Evolutionary conservation across 371 early-diverging fungal species (phyloP).

Genomic region (Mortierella sp.): DNA sequence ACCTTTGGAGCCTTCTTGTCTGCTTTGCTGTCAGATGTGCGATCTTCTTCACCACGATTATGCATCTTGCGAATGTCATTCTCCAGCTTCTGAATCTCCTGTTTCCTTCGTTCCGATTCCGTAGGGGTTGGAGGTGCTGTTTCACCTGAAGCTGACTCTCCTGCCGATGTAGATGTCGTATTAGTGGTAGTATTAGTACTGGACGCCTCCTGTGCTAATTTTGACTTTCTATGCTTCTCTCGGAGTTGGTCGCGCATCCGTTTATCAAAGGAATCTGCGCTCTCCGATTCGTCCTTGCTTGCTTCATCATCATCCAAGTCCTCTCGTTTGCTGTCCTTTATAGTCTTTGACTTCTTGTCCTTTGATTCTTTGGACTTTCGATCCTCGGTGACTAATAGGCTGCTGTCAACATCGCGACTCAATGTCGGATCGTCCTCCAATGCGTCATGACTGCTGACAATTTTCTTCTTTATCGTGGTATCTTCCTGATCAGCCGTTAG

Average conservation of each 20-base stretch:
- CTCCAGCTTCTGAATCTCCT: constrained; percentile 65
- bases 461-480: constrained; percentile 53
- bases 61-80: constrained; percentile 68
- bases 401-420: constrained; percentile 57
- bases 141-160: not conserved
- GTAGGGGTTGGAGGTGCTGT: constrained; percentile 5
- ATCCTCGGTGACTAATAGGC: constrained; percentile 14
- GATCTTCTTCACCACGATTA: constrained; percentile 38
- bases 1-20: constrained; percentile 52
- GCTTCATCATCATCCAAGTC: constrained; percentile 33
- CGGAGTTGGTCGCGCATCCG: constrained; percentile 61
- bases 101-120: constrained; percentile 19
- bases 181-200: too few species aligned
- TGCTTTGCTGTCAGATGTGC: constrained; percentile 21
- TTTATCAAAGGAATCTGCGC: constrained; percentile 55
- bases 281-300: constrained; percentile 4
- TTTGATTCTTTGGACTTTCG: not conserved
- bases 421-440: constrained; percentile 65
- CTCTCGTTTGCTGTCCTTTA: not conserved
- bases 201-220: constrained; percentile 14
- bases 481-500: constrained; percentile 55
- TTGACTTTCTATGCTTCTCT: constrained; percentile 30
- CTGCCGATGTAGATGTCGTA: constrained; percentile 4
- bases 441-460: constrained; percentile 86
- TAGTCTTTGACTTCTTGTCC: not conserved